Evolutionary conservation across 1,284 basidiomycete species (phyloP), one percentile per base, ranked within the genome.

Genomic region (Melampsora larici-populina): DNA sequence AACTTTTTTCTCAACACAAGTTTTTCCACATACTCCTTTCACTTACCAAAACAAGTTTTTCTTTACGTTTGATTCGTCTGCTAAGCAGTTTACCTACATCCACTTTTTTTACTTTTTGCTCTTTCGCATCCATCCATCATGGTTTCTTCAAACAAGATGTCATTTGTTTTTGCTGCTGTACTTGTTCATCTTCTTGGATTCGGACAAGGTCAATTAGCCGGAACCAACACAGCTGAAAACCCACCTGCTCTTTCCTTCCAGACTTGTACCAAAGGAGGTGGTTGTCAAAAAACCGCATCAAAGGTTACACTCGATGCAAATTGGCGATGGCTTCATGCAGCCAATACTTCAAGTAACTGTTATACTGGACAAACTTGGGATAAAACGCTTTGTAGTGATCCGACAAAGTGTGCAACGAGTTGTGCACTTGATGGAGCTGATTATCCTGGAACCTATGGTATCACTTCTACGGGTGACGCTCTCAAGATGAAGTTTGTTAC

Each of bases 251-350:
- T 73, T 18, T 24, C 62, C 13, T 21, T 65, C 17, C 15, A 48
- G 24, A 64, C 13, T 18, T 73, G 70, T 29, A 73, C 58, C 17
- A 40, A 46, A 2, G 33, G 7, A 15, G 18, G 43, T 31, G 62
- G 62, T 31, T 73, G 70, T n/a, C 1, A 46, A 49, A 73, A 26
- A 29, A 46, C 63, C 24, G 2, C 36, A 11, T 43, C 43, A 0
- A 63, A 31, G 13, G 43, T 73, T 11, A 73, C 70, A 1, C 36
- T 73, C 7, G 70, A 73, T 36, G 70, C 70, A 1, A 49, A 73
- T 33, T 64, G 58, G 70, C 40, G 70, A n/a, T 48, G 36, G 18
- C n/a, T 64, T 2, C 58, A 65, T 21, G 62, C 24, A 0, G 24
- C 21, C 15, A 49, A 46, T 29, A 46, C 40, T 9, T 18, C 18